Evolutionary conservation across 2,329 filamentous ascomycete genomes (phyloP).

Genomic region (Penicillium italicum): DNA sequence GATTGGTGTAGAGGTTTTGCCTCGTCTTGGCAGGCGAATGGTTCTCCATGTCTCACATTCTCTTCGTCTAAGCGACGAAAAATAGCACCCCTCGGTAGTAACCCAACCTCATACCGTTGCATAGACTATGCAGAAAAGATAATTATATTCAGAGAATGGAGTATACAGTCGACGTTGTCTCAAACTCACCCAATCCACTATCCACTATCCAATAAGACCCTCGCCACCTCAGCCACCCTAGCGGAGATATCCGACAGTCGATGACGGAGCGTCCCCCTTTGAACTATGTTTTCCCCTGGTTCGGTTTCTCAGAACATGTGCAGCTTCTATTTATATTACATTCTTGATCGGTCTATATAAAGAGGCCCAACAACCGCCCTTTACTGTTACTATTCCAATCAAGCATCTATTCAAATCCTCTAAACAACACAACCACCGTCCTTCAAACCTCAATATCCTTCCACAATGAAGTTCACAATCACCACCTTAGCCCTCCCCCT

Average conservation of each 20-base stretch:
- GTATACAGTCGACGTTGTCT: conserved; percentile 1
- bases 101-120: neutral
- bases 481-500: conserved; percentile 27
- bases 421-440: neutral
- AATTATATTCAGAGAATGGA: neutral
- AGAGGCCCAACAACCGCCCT: neutral
- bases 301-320: neutral
- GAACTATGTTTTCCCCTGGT: neutral
- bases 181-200: neutral
- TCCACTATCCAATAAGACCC: conserved; percentile 1
- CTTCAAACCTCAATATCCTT: neutral
- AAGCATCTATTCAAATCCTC: neutral
- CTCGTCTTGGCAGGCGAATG: neutral
- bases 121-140: neutral
- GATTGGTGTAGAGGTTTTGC: neutral
- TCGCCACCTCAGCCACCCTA: conserved; percentile 7
- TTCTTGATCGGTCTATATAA: neutral
- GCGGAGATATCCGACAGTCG: neutral
- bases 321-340: neutral
- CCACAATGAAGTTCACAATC: conserved; percentile 28
- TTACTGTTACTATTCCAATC: neutral
- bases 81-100: neutral
- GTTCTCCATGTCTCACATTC: neutral
- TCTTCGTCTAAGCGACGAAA: neutral
- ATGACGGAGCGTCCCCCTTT: neutral